phyloP scores from a whole-genome alignment of 2,329 filamentous ascomycete species.

The Xylaria sp. region DNA sequence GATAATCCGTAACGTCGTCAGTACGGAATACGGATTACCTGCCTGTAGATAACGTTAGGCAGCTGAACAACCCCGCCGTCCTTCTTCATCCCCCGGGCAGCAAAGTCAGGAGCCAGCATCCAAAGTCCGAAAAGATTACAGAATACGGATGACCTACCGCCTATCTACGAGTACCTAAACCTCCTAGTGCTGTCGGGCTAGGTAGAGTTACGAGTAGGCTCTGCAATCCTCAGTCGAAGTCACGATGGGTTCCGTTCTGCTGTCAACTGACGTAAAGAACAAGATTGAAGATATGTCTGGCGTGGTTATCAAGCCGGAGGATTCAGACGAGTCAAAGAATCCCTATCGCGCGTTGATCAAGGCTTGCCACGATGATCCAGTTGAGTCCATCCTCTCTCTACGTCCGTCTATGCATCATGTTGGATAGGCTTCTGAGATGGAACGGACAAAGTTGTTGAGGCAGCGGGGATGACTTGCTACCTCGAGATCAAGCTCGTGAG shows the following conservation, averaged over 20 bases:
- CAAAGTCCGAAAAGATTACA: not conserved
- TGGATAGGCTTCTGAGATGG: not conserved
- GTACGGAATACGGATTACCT: too few relatives aligned
- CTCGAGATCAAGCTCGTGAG: not conserved
- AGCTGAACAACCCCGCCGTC: too few relatives aligned
- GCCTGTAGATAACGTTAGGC: too few relatives aligned
- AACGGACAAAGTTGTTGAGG: not conserved
- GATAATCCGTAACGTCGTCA: too few relatives aligned
- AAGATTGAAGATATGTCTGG: slow-evolving; percentile 53
- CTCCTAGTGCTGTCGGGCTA: too few relatives aligned
- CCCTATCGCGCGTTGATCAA: slow-evolving; percentile 71
- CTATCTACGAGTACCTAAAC: not conserved
- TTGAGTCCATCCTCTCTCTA: slow-evolving; percentile 38
- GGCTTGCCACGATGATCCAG: slow-evolving; percentile 60
- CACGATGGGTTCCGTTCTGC: slow-evolving; percentile 35
- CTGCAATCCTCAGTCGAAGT: not conserved
- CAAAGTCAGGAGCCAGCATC: too few relatives aligned
- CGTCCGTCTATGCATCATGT: not conserved
- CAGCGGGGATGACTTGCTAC: not conserved
- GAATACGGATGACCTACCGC: not conserved
- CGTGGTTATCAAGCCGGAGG: slow-evolving; percentile 43
- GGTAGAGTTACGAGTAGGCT: too few relatives aligned
- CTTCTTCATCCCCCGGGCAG: too few relatives aligned
- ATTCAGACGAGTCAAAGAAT: slow-evolving; percentile 48
- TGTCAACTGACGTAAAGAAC: slow-evolving; percentile 41